These are phyloP conservation scores for Saksenaea vasiformis DNA, from an alignment of 371 early-diverging fungal species.

Conservation along the genomic window DNA sequence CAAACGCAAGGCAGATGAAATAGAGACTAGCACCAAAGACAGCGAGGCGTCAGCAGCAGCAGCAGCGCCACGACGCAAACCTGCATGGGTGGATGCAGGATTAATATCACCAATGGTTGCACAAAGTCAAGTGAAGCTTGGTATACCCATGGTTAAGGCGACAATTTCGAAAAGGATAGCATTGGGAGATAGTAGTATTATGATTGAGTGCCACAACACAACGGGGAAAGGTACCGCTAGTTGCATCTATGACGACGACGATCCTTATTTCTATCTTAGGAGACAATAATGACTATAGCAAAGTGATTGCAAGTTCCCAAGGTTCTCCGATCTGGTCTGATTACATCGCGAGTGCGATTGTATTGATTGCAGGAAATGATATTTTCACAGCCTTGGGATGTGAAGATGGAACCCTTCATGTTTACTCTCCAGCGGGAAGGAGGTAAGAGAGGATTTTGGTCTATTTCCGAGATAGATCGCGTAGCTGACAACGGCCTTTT, in stretches of 20 bases:
- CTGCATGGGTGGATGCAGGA: slow-evolving; percentile 42
- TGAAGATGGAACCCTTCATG: slow-evolving; percentile 69
- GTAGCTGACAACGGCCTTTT: too few relatives aligned
- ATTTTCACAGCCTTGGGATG: slow-evolving; percentile 64
- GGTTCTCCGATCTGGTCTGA: slow-evolving; percentile 63
- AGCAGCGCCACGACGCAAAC: slow-evolving; percentile 15
- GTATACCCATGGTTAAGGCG: slow-evolving; percentile 55
- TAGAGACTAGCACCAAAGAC: slow-evolving; percentile 17
- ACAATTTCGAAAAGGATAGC: slow-evolving; percentile 32
- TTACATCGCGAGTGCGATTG: slow-evolving; percentile 57
- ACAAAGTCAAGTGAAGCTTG: slow-evolving; percentile 55
- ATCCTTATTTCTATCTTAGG: not conserved
- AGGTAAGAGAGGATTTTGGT: too few relatives aligned
- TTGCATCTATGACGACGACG: too few relatives aligned
- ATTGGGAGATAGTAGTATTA: slow-evolving; percentile 15
- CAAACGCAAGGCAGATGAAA: slow-evolving; percentile 42
- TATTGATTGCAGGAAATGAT: slow-evolving; percentile 63
- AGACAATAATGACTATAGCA: slow-evolving; percentile 31
- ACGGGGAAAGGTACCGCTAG: slow-evolving; percentile 23
- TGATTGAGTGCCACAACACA: slow-evolving; percentile 62
- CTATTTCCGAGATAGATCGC: too few relatives aligned
- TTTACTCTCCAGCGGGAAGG: slow-evolving; percentile 71
- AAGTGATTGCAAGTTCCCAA: slow-evolving; percentile 46
- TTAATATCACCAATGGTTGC: slow-evolving; percentile 46
- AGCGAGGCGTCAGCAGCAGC: slow-evolving; percentile 5